Evolutionary conservation across 2,329 filamentous ascomycete genomes (phyloP), one percentile per base, ranked within the genome.

Genomic region (Fusarium oxysporum): DNA sequence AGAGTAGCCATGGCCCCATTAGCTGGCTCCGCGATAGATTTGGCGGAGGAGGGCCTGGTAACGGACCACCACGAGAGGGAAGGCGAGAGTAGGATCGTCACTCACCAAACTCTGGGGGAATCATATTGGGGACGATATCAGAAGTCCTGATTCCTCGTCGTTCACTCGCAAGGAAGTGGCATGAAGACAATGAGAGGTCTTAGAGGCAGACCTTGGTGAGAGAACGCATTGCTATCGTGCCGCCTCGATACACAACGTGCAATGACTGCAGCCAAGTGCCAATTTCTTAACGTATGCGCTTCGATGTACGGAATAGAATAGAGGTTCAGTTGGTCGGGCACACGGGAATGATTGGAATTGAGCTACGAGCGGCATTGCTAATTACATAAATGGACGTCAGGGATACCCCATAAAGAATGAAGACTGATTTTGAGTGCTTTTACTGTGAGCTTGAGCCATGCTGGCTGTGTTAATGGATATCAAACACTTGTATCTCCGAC

Each of bases 21-120:
- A 79, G 80, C 64, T 87, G 85, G 85, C 73, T 87, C 25, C 82
- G 85, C 51, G 83, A 83, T 47, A 81, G 81, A 43, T 85, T 86
- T 38, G 72, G 80, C 9, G 77, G 79, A 61, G 77, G 79, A 62
- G 77, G 77, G 21, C 76, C 77, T 17, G 69, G 71, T 11, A 73
- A 76, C 41, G 77, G 79, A 32, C 72, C 78, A 19, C 74, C 76
- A 33, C 77, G 80, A 25, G 79, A 80, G 30, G 76, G 76, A 63
- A 74, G 76, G 53, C 78, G 76, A 48, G 70, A 75, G 54, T 81
- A 80, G 77, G 65, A 62, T 32, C 37, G 60, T 57, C 60, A 63
- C 62, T 63, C 69, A 37, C 47, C 65, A 61, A 53, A 65, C 44
- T 67, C 38, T 35, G 33, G 38, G n/a, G 60, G 66, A 61, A 47